These are phyloP conservation scores for Scutellaria minor DNA, from an alignment of 257 asterid genomes.

Conservation along the genomic window DNA sequence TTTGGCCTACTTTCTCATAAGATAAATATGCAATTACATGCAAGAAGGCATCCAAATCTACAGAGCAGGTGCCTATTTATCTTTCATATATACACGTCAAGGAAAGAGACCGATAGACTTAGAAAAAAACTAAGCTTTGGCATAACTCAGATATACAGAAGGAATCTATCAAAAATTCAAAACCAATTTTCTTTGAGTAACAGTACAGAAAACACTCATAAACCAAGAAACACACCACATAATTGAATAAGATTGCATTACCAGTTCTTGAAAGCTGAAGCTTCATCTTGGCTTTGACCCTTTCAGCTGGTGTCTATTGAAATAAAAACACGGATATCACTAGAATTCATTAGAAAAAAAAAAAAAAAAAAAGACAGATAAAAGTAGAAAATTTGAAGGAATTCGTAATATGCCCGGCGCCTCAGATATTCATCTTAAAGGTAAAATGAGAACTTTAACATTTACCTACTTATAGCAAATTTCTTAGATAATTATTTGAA, in stretches of 20 bases:
- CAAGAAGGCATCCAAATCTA: slow-evolving; percentile 8
- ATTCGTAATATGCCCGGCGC: slow-evolving; percentile 5
- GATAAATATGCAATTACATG: not conserved
- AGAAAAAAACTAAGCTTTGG: slow-evolving; percentile 20
- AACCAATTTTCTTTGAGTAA: not conserved
- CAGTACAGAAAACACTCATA: not conserved
- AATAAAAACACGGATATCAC: slow-evolving; percentile 32
- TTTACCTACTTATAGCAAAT: not conserved
- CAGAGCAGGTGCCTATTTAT: not conserved
- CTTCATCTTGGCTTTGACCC: slow-evolving; percentile 94
- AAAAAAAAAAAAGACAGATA: not conserved
- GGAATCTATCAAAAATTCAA: not conserved
- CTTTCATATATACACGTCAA: slow-evolving; percentile 15
- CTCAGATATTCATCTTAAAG: slow-evolving; percentile 8
- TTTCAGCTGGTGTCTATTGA: slow-evolving; percentile 80
- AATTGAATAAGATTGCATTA: slow-evolving; percentile 36
- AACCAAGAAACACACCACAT: not conserved
- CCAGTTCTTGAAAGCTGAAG: slow-evolving; percentile 91
- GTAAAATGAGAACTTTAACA: not conserved
- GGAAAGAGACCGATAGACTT: not conserved
- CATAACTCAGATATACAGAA: not conserved
- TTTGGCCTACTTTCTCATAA: not conserved
- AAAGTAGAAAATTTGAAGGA: slow-evolving; percentile 22
- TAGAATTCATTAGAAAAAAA: not conserved
- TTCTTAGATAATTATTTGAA: not conserved